Base-by-base conservation (phyloP, 441 rosid species). In the Sinapis alba region DNA sequence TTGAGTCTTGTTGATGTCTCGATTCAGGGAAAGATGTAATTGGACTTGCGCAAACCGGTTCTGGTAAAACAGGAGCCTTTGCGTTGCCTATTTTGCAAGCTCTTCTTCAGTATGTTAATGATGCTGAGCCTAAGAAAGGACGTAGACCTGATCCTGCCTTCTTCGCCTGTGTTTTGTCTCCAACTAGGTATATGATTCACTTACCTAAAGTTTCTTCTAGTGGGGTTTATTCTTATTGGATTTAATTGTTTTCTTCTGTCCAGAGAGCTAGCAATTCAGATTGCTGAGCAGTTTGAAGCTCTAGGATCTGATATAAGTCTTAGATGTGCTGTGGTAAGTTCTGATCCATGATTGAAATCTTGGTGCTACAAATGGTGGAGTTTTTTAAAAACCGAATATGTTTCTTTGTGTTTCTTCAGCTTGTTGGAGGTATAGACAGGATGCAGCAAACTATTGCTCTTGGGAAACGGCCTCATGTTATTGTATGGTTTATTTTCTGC, bases 11-110 rank as follows among this genome's bases (percentile, higher is more conserved):
- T 3, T 62, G 30, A 18, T 65, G 38, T 26, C n/a, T 73, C n/a
- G 32, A 78, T 24, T 16, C 36, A 92, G 99, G 98, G 6, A 96
- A 90, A 78, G 98, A 96, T 81, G 82, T 96, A 84, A 94, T 94
- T 24, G 98, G 97, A 61, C 90, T 96, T 74, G 99, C 98, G 0
- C 99, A 96, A 71, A 51, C 98, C 0, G 99, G 98, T 72, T 94
- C 98, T 10, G 98, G 97, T 59, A 96, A 92, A 80, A 92, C 99
- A 0, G 99, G 98, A 75, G 99, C 99, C 0, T 96, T 94, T 69
- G 98, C 98, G 6, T 85, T 94, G 63, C 98, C 99, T 6, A 94
- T 94, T 59, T 65, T 96, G 34, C 96, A 90, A 73, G 88, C 97
- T 0, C 94, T 96, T 54, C 79, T 96, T 7, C 89, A 92, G 34